phyloP scores from a whole-genome alignment of 768 basidiomycete genomes.

The Phanerodontia chrysosporium region DNA sequence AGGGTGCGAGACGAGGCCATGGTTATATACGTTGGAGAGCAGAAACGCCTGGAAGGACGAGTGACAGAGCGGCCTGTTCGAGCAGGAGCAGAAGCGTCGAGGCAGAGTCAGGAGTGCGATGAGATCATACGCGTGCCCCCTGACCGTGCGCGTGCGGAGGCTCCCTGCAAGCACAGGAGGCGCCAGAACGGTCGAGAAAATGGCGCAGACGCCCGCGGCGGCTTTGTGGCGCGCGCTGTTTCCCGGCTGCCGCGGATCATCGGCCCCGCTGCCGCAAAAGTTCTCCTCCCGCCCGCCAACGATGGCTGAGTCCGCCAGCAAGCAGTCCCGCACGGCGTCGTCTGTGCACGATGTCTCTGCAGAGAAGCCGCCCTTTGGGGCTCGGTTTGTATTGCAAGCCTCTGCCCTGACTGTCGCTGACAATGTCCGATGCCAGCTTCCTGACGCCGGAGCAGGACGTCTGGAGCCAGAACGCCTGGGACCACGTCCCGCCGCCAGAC shows the following conservation, averaged over 20 bases:
- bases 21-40: too few relatives aligned
- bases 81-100: too few relatives aligned
- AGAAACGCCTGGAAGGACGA: too few relatives aligned
- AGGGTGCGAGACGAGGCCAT: too few relatives aligned
- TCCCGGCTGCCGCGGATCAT: neutral
- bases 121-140: too few relatives aligned
- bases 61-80: too few relatives aligned
- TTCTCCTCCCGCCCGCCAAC: neutral
- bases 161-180: too few relatives aligned
- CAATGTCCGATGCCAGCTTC: conserved; percentile 42
- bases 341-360: conserved; percentile 13
- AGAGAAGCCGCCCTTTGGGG: conserved; percentile 15
- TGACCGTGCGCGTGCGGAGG: too few relatives aligned
- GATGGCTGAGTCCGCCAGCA: neutral
- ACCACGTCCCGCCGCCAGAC: conserved; percentile 79
- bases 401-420: neutral
- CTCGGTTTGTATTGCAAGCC: conserved; percentile 1
- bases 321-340: conserved; percentile 5
- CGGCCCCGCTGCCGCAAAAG: neutral
- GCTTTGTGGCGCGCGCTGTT: neutral
- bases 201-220: neutral
- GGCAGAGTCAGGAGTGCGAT: too few relatives aligned
- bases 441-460: conserved; percentile 67
- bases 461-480: conserved; percentile 89
- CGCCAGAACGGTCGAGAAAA: neutral